A percentile compares a stretch with the other conserved stretches of the same genome.
Evolutionary conservation across 2,329 filamentous ascomycete genomes (phyloP).

Genomic region (Xylariaceae sp.): DNA sequence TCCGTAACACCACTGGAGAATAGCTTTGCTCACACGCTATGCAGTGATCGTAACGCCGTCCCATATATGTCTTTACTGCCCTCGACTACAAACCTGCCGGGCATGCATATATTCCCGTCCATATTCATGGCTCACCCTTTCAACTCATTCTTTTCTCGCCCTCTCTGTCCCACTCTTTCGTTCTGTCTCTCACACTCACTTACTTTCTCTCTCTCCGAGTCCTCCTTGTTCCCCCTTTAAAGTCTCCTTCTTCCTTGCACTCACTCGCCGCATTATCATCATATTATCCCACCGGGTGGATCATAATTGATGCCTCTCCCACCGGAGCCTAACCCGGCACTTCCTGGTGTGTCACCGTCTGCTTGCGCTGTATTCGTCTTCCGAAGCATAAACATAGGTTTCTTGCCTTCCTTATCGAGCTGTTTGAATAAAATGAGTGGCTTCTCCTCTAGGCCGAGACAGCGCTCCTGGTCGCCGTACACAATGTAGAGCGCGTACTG

Average conservation of each 20-base stretch:
- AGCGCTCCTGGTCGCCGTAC: conserved; percentile 96
- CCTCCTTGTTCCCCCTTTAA: not conserved
- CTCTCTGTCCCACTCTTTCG: not conserved
- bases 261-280: conserved; percentile 6
- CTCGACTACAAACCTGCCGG: not conserved
- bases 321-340: conserved; percentile 44
- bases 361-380: conserved; percentile 53
- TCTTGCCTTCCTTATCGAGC: conserved; percentile 91
- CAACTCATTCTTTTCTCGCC: not conserved
- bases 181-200: not conserved
- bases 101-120: not conserved
- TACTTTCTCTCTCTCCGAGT: not conserved
- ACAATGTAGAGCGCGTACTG: conserved; percentile 98
- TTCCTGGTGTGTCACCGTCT: conserved; percentile 48
- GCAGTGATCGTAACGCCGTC: conserved; percentile 19
- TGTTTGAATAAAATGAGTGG: conserved; percentile 96
- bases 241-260: not conserved
- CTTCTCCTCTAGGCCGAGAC: conserved; percentile 84
- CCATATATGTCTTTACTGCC: conserved; percentile 1
- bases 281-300: conserved; percentile 57
- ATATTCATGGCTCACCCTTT: not conserved
- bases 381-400: conserved; percentile 98
- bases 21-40: conserved; percentile 21
- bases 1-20: conserved; percentile 8
- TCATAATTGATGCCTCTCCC: conserved; percentile 48